Conservation (phyloP, 768 basidiomycete genomes). For the Pleurotus sapidus region DNA sequence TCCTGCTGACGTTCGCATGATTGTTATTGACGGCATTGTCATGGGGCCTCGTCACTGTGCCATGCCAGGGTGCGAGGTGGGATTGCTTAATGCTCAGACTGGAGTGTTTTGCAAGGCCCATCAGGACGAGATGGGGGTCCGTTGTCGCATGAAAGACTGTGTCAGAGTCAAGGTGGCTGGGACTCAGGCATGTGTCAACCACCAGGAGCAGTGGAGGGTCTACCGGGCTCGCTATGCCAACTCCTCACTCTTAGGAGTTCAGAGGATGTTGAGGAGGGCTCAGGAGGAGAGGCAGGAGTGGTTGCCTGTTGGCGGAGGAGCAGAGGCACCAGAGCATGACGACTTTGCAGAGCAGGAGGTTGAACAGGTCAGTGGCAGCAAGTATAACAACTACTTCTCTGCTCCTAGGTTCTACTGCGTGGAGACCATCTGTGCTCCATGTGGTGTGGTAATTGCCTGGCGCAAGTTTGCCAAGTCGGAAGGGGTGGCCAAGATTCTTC, state of each 20-base stretch:
- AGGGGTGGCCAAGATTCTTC: too few relatives aligned
- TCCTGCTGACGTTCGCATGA: neutral
- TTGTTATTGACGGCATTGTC: neutral
- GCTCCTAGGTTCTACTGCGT: too few relatives aligned
- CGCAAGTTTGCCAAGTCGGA: too few relatives aligned
- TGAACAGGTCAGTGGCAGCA: too few relatives aligned
- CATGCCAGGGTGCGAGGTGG: slow-evolving; percentile 15
- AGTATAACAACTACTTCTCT: too few relatives aligned
- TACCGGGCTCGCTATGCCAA: slow-evolving; percentile 11
- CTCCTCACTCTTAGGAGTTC: slow-evolving; percentile 16
- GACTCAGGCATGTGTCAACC: slow-evolving; percentile 13
- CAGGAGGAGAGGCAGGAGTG: too few relatives aligned
- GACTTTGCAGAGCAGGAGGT: too few relatives aligned
- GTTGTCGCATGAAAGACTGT: slow-evolving; percentile 5
- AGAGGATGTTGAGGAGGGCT: slow-evolving; percentile 10
- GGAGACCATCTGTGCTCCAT: too few relatives aligned
- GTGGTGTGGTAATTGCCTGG: too few relatives aligned
- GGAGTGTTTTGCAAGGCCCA: slow-evolving; percentile 23
- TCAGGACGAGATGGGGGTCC: too few relatives aligned
- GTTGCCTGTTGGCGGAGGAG: too few relatives aligned
- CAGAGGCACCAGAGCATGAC: too few relatives aligned
- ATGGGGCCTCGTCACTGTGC: slow-evolving; percentile 17
- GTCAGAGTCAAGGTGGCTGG: neutral
- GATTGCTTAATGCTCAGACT: slow-evolving; percentile 16
- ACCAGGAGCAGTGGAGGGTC: slow-evolving; percentile 3